Evolutionary conservation across 345 rosid genomes (phyloP).

Genomic region (Abelmoschus esculentus): DNA sequence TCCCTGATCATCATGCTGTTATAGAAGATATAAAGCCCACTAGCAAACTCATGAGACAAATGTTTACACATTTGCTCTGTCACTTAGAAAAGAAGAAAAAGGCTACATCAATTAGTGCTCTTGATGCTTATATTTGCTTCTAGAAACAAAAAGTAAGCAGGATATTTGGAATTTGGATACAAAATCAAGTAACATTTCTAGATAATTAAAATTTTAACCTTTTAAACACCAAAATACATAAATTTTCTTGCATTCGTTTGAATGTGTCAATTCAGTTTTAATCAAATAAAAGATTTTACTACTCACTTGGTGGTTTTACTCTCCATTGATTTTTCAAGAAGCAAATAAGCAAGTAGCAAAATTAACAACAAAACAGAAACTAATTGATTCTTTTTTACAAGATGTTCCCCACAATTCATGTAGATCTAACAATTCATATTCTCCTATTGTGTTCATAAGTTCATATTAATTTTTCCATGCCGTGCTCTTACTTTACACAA

Average conservation of each 20-base stretch:
- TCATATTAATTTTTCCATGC: neutral
- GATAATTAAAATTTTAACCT: neutral
- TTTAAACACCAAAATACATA: neutral
- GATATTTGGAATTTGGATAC: neutral
- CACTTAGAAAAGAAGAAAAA: neutral
- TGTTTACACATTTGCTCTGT: neutral
- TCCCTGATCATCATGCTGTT: neutral
- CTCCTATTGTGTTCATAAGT: neutral
- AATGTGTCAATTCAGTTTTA: neutral
- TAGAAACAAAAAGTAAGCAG: neutral
- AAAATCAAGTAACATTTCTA: slow-evolving; percentile 1
- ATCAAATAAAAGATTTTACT: neutral
- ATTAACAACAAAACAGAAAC: neutral
- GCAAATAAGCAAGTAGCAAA: neutral
- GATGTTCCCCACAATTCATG: neutral
- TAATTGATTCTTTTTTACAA: neutral
- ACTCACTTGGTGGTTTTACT: neutral
- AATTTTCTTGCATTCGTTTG: neutral
- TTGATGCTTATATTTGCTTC: neutral
- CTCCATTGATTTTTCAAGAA: neutral
- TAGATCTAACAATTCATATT: neutral
- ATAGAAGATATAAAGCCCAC: neutral
- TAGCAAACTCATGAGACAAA: slow-evolving; percentile 1
- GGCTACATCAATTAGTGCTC: neutral
- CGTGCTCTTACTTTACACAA: neutral